Evolutionary conservation across 2,329 filamentous ascomycete species (phyloP), one percentile per base, ranked within the genome.

Genomic region (Aspergillus neotritici): DNA sequence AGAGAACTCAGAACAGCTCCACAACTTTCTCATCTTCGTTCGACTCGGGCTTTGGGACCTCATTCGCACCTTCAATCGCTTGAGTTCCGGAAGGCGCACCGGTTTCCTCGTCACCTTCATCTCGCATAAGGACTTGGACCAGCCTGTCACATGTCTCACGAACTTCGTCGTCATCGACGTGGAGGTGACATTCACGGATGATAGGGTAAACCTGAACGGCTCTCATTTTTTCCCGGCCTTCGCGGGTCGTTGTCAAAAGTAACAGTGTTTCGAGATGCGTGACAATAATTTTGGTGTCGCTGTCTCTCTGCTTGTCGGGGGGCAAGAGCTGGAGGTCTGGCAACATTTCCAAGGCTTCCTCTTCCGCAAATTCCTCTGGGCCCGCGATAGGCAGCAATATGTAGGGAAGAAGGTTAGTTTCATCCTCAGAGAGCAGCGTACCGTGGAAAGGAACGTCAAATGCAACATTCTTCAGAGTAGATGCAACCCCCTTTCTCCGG

Each of bases 401-500:
- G 64, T 97, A 97, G 0, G 91, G 90, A 4, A 97, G 70, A 12
- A 97, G 77, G 56, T 94, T 84, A 38, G 90, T 82, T 31, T 82
- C 82, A 13, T 83, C 78, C 40, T 86, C 81, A 1, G 78, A 76
- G 35, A 96, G 68, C 41, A 95, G 82, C 2, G 75, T 70, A 0
- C 79, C 72, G 57, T 97, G 91, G 0, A 84, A 78, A 3, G 79
- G 68, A 5, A 91, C 69, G 57, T 94, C 86, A 61, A 98, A 97
- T 5, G 87, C 82, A 25, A 87, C 81, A 61, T 98, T 98, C 67
- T 97, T 97, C 63, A 98, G 88, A 8, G 88, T 93, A 48, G 84
- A 89, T 6, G 91, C 91, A n/a, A 96, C 90, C n/a, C 93, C 93
- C 57, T 88, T 87, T 42, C 93, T 78, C 43, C 93, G 80, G 45